Evolutionary conservation across 139 green algal genomes (phyloP).

Genomic region (Coccomyxa sp.): DNA sequence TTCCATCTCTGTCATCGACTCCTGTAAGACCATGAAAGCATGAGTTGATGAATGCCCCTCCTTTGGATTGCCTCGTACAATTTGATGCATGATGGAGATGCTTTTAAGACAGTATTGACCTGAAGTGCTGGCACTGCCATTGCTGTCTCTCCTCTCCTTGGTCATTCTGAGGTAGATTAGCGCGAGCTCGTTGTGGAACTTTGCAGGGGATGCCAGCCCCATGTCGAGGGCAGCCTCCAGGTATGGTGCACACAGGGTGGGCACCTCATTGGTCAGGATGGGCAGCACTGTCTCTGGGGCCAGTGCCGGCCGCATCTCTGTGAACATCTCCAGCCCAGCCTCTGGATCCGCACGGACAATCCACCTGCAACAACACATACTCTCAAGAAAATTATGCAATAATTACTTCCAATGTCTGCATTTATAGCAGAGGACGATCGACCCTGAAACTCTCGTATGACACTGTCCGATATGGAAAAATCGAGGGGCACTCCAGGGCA

Average conservation of each 20-base stretch:
- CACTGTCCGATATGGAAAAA: no score
- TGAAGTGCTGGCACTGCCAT: no score
- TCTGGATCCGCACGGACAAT: constrained; percentile 76
- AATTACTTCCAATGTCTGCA: no score
- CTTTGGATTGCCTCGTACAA: no score
- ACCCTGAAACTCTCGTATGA: no score
- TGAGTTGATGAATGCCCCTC: no score
- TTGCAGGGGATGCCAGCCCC: constrained; percentile 26
- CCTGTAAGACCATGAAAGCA: not conserved
- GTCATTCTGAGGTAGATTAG: constrained; percentile 59
- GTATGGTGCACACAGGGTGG: constrained; percentile 46
- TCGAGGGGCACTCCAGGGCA: no score
- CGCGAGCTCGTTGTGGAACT: constrained; percentile 69
- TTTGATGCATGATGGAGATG: no score
- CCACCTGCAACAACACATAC: constrained; percentile 42
- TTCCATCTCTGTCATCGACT: not conserved
- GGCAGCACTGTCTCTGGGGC: constrained; percentile 49
- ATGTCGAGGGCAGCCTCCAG: constrained; percentile 66
- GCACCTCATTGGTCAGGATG: constrained; percentile 46
- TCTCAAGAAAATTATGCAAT: no score
- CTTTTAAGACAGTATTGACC: no score
- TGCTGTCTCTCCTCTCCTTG: no score
- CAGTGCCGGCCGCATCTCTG: constrained; percentile 57
- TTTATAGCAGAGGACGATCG: no score
- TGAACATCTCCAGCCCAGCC: constrained; percentile 70